Evolutionary conservation across 345 rosid genomes (phyloP).

Genomic region (Arabidopsis suecica): DNA sequence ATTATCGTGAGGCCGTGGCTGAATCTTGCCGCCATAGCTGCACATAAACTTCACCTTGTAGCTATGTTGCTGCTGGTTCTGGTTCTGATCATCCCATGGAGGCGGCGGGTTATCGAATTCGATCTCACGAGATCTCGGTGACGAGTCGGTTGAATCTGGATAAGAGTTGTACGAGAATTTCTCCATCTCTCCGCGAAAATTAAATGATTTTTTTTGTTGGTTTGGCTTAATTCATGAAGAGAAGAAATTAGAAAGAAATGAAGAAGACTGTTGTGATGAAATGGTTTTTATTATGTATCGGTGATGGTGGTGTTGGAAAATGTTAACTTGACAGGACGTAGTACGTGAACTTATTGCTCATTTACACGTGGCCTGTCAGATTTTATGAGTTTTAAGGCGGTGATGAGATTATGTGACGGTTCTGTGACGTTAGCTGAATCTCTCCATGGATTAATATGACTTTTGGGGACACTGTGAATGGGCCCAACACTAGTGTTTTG

Average conservation of each 20-base stretch:
- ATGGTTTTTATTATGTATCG: slow-evolving; percentile 4
- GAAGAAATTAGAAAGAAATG: slow-evolving; percentile 29
- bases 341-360: slow-evolving; percentile 35
- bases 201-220: background rate
- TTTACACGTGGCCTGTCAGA: slow-evolving; percentile 37
- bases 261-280: slow-evolving; percentile 14
- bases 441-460: slow-evolving; percentile 28
- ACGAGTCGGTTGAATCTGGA: slow-evolving; percentile 89
- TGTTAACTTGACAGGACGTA: slow-evolving; percentile 38
- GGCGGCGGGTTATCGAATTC: slow-evolving; percentile 72
- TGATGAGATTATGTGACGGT: slow-evolving; percentile 7
- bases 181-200: slow-evolving; percentile 55
- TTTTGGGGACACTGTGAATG: slow-evolving; percentile 22
- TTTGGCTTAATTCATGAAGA: background rate
- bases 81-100: slow-evolving; percentile 76
- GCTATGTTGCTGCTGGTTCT: slow-evolving; percentile 44
- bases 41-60: slow-evolving; percentile 85
- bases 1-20: slow-evolving; percentile 92
- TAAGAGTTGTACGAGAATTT: slow-evolving; percentile 66
- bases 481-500: slow-evolving; percentile 19
- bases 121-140: slow-evolving; percentile 94
- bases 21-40: slow-evolving; percentile 94
- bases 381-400: slow-evolving; percentile 24
- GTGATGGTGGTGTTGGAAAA: slow-evolving; percentile 34
- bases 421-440: slow-evolving; percentile 33